Percentiles rank a stretch among this genome's conserved stretches.
phyloP scores from a whole-genome alignment of 176 grass and related monocot genomes.

The Olyra latifolia region DNA sequence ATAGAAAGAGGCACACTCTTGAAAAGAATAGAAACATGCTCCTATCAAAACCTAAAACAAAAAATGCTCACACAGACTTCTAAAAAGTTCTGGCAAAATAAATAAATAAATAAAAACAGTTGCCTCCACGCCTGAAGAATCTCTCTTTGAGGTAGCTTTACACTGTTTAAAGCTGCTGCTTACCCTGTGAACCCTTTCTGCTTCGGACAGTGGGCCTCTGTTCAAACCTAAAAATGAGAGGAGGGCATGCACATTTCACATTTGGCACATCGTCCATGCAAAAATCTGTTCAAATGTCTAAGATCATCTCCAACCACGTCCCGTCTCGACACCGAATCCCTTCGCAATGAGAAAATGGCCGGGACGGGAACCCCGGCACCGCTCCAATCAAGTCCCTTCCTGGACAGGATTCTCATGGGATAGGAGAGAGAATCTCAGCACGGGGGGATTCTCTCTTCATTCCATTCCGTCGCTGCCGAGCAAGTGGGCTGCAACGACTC shows the following conservation, averaged over 20 bases:
- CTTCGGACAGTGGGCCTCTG: neutral
- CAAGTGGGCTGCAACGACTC: too few relatives aligned
- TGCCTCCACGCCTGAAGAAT: slow-evolving; percentile 29
- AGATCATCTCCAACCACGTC: too few relatives aligned
- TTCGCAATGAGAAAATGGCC: too few relatives aligned
- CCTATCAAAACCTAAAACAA: neutral
- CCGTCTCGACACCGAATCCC: too few relatives aligned
- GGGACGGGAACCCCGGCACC: too few relatives aligned
- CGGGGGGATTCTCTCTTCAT: too few relatives aligned
- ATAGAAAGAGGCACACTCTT: slow-evolving; percentile 4
- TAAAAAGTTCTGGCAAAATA: slow-evolving; percentile 28
- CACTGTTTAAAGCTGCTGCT: slow-evolving; percentile 36
- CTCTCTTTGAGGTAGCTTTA: slow-evolving; percentile 13
- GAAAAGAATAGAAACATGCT: slow-evolving; percentile 38
- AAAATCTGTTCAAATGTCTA: neutral
- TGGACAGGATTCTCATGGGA: too few relatives aligned
- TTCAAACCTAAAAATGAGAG: neutral
- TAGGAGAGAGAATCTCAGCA: too few relatives aligned
- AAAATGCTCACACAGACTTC: slow-evolving; percentile 21
- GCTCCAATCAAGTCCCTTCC: too few relatives aligned
- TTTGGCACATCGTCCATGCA: neutral
- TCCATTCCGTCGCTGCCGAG: too few relatives aligned
- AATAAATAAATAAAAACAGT: neutral
- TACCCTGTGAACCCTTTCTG: neutral
- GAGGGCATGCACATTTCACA: neutral